Percentiles rank a stretch among this genome's conserved stretches.
Conservation (phyloP, 805 yeast species). For the Myxozyma melibiosi region DNA sequence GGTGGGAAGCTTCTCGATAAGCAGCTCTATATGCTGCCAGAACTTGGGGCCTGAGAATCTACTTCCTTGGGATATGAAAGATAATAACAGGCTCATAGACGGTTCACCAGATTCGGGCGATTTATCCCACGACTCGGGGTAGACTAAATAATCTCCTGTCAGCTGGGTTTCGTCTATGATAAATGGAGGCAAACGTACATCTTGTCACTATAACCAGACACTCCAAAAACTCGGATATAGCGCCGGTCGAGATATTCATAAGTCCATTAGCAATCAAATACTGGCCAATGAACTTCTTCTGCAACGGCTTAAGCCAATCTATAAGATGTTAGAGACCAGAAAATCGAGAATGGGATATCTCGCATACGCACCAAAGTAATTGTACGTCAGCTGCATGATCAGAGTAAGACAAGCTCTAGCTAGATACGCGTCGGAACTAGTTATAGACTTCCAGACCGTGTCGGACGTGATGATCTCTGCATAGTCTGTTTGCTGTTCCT, state of each 20-base stretch:
- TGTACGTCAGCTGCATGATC: conserved; percentile 19
- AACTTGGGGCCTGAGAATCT: conserved; percentile 18
- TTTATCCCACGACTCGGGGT: conserved; percentile 21
- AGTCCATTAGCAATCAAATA: conserved; percentile 27
- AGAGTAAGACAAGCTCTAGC: conserved; percentile 19
- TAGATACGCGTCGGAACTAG: conserved; percentile 21
- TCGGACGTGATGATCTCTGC: conserved; percentile 28
- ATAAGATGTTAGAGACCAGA: not conserved
- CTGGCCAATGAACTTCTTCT: conserved; percentile 10
- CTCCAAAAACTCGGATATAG: conserved; percentile 22
- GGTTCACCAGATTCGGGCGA: conserved; percentile 15
- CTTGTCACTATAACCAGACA: conserved; percentile 21
- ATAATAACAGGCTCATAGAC: conserved; percentile 14
- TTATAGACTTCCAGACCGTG: conserved; percentile 24
- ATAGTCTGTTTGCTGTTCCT: conserved; percentile 23
- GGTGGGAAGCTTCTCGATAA: conserved; percentile 22
- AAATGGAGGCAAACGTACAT: conserved; percentile 8
- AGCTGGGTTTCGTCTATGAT: not conserved
- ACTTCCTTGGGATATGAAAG: conserved; percentile 28
- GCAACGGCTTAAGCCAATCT: conserved; percentile 23
- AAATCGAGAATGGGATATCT: not conserved
- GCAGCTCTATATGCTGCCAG: conserved; percentile 20
- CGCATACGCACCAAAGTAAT: conserved; percentile 13
- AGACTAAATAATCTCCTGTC: conserved; percentile 4
- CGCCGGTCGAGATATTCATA: conserved; percentile 17